Evolutionary conservation across 108 stramenopile genomes (phyloP).

Genomic region (Pseudonitzschia multistriata): DNA sequence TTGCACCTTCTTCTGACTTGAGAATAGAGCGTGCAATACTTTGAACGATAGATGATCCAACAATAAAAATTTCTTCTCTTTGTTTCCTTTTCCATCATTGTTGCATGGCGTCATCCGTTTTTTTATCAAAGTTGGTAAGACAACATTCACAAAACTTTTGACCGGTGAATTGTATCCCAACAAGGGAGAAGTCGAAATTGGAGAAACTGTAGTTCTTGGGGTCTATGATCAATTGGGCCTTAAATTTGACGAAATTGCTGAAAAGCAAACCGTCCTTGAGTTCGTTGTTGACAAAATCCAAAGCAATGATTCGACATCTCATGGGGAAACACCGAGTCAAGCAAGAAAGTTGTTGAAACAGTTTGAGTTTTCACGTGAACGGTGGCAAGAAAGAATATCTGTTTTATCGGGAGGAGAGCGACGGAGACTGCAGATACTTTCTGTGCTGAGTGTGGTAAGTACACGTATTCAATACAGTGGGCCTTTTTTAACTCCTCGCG

Average conservation of each 20-base stretch:
- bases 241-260: constrained; percentile 48
- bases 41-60: neutral
- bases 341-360: constrained; percentile 71
- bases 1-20: neutral
- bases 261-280: constrained; percentile 67
- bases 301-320: constrained; percentile 33
- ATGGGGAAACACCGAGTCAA: constrained; percentile 60
- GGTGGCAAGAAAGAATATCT: constrained; percentile 76
- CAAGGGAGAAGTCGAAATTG: constrained; percentile 58
- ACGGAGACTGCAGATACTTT: constrained; percentile 74
- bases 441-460: constrained; percentile 58
- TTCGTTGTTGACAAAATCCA: constrained; percentile 75
- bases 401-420: constrained; percentile 82
- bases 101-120: neutral
- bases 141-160: constrained; percentile 67
- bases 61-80: neutral
- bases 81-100: neutral
- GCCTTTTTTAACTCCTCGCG: too few species aligned
- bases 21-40: neutral
- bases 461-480: neutral
- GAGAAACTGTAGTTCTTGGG: constrained; percentile 83
- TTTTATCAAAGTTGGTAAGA: constrained; percentile 30
- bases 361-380: constrained; percentile 64
- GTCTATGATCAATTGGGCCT: constrained; percentile 83
- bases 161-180: constrained; percentile 57